Evolutionary conservation across 345 rosid species (phyloP), one percentile per base, ranked within the genome.

Genomic region (Barbarea vulgaris): DNA sequence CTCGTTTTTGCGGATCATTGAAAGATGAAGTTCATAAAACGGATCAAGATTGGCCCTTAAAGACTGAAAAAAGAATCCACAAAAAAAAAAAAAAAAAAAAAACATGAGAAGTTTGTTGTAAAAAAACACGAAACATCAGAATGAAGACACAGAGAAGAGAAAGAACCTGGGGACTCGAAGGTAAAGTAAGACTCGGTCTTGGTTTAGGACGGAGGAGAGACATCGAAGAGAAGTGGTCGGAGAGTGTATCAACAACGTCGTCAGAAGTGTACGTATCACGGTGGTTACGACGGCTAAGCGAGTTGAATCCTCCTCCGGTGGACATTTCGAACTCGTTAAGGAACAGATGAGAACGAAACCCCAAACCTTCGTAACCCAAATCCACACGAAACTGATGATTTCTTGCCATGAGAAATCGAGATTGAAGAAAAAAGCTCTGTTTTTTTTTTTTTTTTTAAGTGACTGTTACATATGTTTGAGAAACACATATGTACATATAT

Each of bases 131-230:
- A 44, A 42, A 39, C 71, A 15, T 1, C 2, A 28, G 17, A 42
- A 37, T 44, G 14, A 18, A 64, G 18, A 30, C n/a, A 66, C 9
- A 66, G 34, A 36, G 72, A 58, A 19, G 31, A 17, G 10, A 47
- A 34, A 33, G 12, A 25, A 72, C 76, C 62, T 37, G 53, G 5
- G 51, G 61, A 50, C n/a, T 24, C 7, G 31, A 50, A 1, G 52
- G 61, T 7, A 5, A 3, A 51, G 52, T 4, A 50, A 60, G 37
- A 50, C 4, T 0, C 9, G 1, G 8, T 60, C 15, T 60, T 4
- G 41, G 48, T 48, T 61, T 72, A 48, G 52, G 41, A 50, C 4
- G 52, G 41, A 37, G 42, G 36, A 62, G 69, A 36, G 69, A 72
- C 21, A 61, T 1, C 9, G 50, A 60, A 15, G 75, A 60, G 50